phyloP scores from a whole-genome alignment of 208 protist genomes.

The Angomonas deanei region DNA sequence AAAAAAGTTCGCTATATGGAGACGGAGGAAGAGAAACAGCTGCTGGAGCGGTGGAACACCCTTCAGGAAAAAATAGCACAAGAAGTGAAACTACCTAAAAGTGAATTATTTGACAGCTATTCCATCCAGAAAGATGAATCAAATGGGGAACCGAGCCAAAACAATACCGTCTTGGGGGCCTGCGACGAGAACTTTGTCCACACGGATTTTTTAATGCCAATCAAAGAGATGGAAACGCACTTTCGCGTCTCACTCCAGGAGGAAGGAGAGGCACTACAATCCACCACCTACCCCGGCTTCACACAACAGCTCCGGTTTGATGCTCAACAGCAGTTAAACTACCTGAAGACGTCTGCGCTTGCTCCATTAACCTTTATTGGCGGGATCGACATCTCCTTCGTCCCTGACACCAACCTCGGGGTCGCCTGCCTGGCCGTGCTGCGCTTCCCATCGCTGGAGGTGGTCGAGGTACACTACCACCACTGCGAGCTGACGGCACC shows the following conservation, averaged over 20 bases:
- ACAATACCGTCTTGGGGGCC: neutral
- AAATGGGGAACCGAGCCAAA: neutral
- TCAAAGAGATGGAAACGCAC: neutral
- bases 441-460: slow-evolving; percentile 49
- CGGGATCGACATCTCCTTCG: slow-evolving; percentile 78
- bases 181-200: neutral
- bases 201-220: neutral
- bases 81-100: too few species aligned
- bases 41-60: too few species aligned
- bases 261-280: neutral
- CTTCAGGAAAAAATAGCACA: too few species aligned
- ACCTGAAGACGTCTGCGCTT: neutral
- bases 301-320: neutral
- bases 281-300: neutral
- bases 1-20: too few species aligned
- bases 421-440: slow-evolving; percentile 67
- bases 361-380: slow-evolving; percentile 34
- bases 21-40: too few species aligned
- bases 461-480: slow-evolving; percentile 34
- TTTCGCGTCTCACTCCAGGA: neutral
- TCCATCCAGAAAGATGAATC: too few species aligned
- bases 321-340: neutral
- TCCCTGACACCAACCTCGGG: slow-evolving; percentile 41
- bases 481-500: slow-evolving; percentile 63
- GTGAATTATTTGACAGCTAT: too few species aligned